Conservation (phyloP, 495 filamentous ascomycete species). For the Aspergillus coremiiformis region DNA sequence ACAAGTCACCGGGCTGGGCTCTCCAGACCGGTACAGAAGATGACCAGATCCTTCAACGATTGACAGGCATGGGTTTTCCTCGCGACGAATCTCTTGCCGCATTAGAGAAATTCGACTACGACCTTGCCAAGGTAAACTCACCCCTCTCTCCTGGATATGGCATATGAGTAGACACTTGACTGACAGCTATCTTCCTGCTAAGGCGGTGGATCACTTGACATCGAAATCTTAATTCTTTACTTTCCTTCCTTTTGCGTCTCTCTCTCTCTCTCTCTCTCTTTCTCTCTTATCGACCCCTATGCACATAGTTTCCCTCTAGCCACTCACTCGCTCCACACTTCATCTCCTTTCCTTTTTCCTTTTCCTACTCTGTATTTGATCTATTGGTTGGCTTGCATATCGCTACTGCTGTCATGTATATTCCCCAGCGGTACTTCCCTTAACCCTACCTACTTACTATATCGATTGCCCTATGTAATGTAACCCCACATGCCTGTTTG, state of each 20-base stretch:
- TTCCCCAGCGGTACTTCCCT: conserved; percentile 1
- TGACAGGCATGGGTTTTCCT: conserved; percentile 88
- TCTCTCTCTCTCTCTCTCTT: no score
- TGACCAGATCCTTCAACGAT: conserved; percentile 81
- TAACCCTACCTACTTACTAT: background rate
- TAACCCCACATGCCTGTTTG: background rate
- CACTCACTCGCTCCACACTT: conserved; percentile 4
- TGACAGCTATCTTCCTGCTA: conserved; percentile 1
- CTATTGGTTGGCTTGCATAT: conserved; percentile 14
- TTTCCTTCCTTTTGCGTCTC: background rate
- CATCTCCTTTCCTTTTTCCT: background rate
- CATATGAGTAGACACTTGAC: background rate
- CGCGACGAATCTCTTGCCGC: conserved; percentile 71
- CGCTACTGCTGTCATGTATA: conserved; percentile 19
- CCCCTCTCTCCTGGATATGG: background rate
- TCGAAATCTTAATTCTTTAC: conserved; percentile 8
- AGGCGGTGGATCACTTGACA: conserved; percentile 16
- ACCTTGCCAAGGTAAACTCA: conserved; percentile 78
- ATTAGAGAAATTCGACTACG: conserved; percentile 91
- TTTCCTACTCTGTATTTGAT: conserved; percentile 6
- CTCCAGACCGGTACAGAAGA: conserved; percentile 72
- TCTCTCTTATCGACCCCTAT: background rate
- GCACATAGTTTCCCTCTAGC: conserved; percentile 15
- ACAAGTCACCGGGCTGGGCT: conserved; percentile 54
- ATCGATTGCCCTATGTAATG: conserved; percentile 2